Evolutionary conservation across 1,139 yeast genomes (phyloP), one percentile per base, ranked within the genome.

Genomic region (Pichia sp.): DNA sequence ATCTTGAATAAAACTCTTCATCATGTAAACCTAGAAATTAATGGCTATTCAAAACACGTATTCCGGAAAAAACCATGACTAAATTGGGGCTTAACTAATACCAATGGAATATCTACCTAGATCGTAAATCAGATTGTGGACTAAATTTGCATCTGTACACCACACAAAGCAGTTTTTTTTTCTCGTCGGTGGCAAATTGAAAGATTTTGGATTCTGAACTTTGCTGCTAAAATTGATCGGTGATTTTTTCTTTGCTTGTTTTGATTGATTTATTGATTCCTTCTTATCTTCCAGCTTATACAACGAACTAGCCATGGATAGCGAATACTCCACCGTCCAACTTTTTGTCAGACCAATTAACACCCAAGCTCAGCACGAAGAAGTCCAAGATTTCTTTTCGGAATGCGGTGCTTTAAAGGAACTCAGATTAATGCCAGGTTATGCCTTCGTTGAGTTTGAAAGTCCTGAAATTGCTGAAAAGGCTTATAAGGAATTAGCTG

Each of bases 361-460:
- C 58, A 72, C 72, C 45, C 78, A 75, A 53, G 77, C 73, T 53
- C 70, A 75, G 48, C 74, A 73, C 55, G 84, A 83, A 57, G 86
- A 83, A 63, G 70, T 86, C 52, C 82, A 83, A 69, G 87, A 80
- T 53, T 82, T 81, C 66, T 85, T 86, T 64, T 70, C 81, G 18
- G 75, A 80, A 55, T 76, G 74, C 56, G 95, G 91, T 59, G 79
- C 85, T 49, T 72, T 86, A 61, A 73, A 75, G 58, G 89, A 84
- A 62, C 81, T 84, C 51, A 83, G 83, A 67, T 70, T 85, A 62
- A 76, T 83, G 78, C 81, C 84, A 65, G 91, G 91, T 46, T 84
- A 82, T 65, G 93, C 89, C 41, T 85, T 84, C 63, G 81, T 86
- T 56, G 85, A 85, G 62, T 86, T 76, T 62, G 87, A 83, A 67